phyloP scores from a whole-genome alignment of 164 flowering plant species.

The Vitis rotundifolia region DNA sequence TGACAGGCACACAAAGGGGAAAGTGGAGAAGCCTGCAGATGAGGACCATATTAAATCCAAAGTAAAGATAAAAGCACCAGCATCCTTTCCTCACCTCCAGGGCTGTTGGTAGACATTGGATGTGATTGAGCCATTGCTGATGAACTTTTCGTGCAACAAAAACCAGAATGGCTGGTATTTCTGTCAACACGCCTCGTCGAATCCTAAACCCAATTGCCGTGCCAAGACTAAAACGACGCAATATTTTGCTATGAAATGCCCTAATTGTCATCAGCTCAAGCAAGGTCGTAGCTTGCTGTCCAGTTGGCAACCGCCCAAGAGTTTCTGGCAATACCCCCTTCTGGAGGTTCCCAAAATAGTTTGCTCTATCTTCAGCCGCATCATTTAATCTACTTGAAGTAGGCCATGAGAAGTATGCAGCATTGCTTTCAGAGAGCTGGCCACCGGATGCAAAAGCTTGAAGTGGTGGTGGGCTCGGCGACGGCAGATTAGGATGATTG shows the following conservation, averaged over 20 bases:
- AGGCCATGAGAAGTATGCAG: slow-evolving; percentile 97
- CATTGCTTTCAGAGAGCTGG: slow-evolving; percentile 80
- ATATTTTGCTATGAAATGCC: slow-evolving; percentile 93
- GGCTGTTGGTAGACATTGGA: slow-evolving; percentile 74
- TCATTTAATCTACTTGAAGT: slow-evolving; percentile 70
- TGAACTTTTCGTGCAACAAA: slow-evolving; percentile 92
- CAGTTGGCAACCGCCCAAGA: slow-evolving; percentile 67
- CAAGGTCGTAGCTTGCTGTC: slow-evolving; percentile 86
- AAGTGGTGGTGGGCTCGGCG: slow-evolving; percentile 64
- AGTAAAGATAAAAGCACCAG: background rate
- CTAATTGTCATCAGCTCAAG: slow-evolving; percentile 95
- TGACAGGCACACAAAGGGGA: too few species aligned
- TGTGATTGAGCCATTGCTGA: slow-evolving; percentile 76
- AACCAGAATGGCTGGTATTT: slow-evolving; percentile 89
- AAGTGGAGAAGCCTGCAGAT: too few species aligned
- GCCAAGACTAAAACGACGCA: slow-evolving; percentile 85
- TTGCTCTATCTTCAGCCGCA: slow-evolving; percentile 87
- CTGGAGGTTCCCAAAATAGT: slow-evolving; percentile 87
- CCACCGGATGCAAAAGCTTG: slow-evolving; percentile 72
- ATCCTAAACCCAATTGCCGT: slow-evolving; percentile 93
- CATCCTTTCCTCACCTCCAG: slow-evolving; percentile 56
- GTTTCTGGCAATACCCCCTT: slow-evolving; percentile 85
- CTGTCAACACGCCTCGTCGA: slow-evolving; percentile 67
- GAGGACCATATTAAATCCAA: background rate
- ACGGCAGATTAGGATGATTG: slow-evolving; percentile 43